Percentiles rank a stretch among this genome's conserved stretches.
phyloP scores from a whole-genome alignment of 257 asterid genomes.

The Cruciata laevipes region DNA sequence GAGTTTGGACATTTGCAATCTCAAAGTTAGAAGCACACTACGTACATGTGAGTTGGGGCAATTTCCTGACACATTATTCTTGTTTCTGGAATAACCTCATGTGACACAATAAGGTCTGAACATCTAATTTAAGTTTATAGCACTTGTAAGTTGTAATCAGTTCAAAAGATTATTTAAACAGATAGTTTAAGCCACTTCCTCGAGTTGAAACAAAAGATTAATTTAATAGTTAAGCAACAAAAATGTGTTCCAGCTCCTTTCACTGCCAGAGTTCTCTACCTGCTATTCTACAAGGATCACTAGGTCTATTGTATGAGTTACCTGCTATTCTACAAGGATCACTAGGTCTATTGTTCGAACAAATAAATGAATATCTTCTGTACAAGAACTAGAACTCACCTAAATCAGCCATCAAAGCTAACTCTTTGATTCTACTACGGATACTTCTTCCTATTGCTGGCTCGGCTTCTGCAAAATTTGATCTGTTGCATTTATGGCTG shows the following conservation, averaged over 20 bases:
- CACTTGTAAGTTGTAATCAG: too few species aligned
- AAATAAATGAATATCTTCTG: constrained; percentile 14
- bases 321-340: too few species aligned
- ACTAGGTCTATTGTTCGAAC: not conserved
- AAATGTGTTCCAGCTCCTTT: not conserved
- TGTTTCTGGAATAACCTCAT: not conserved
- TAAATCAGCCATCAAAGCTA: not conserved
- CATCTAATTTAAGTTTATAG: not conserved
- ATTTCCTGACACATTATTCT: not conserved
- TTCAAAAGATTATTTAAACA: not conserved
- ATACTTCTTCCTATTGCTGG: not conserved
- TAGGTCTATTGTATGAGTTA: not conserved
- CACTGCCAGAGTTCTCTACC: not conserved
- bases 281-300: not conserved
- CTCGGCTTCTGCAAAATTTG: constrained; percentile 5
- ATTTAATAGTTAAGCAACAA: not conserved
- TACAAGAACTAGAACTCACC: constrained; percentile 9
- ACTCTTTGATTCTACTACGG: not conserved
- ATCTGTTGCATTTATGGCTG: constrained; percentile 2
- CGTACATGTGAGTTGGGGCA: too few species aligned
- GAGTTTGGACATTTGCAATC: too few species aligned
- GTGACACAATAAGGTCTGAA: not conserved
- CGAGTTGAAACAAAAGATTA: not conserved
- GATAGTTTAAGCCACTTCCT: not conserved
- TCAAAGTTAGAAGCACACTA: too few species aligned